Percentiles rank a stretch among this genome's conserved stretches.
Evolutionary conservation across 306 rosid genomes (phyloP).

Genomic region (Alnus glutinosa): DNA sequence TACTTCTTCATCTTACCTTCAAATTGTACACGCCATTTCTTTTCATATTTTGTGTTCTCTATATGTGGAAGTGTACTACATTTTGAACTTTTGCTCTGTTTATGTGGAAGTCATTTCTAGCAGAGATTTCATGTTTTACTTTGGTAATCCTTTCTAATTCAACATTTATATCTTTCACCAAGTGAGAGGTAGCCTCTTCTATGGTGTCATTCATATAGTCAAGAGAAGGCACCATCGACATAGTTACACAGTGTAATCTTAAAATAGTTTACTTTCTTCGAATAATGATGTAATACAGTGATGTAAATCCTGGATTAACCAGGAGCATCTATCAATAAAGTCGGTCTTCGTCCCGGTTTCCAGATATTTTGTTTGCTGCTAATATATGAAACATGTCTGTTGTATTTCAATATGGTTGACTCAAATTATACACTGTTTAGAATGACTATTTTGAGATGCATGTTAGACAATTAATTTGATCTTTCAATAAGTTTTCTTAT

Average conservation of each 20-base stretch:
- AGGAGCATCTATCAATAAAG: too few relatives aligned
- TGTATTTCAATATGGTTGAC: not conserved
- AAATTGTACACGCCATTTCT: not conserved
- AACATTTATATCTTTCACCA: not conserved
- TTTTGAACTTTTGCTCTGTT: not conserved
- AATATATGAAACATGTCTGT: too few relatives aligned
- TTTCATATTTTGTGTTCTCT: not conserved
- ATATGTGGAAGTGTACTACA: not conserved
- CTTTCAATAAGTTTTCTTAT: not conserved
- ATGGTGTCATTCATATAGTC: not conserved
- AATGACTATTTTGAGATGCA: not conserved
- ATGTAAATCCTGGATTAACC: too few relatives aligned
- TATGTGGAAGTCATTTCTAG: not conserved
- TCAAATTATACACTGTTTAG: not conserved
- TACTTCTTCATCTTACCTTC: conserved; percentile 1
- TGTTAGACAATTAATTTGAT: not conserved
- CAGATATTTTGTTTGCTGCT: too few relatives aligned
- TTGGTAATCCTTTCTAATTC: not conserved
- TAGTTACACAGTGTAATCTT: not conserved
- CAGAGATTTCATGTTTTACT: not conserved
- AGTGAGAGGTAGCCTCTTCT: not conserved
- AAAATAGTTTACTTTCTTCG: not conserved
- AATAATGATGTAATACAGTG: too few relatives aligned
- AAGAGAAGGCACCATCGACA: not conserved
- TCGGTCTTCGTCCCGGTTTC: too few relatives aligned